Evolutionary conservation across 2,329 filamentous ascomycete species (phyloP), one percentile per base, ranked within the genome.

Genomic region (Penicillium psychrosexuale): DNA sequence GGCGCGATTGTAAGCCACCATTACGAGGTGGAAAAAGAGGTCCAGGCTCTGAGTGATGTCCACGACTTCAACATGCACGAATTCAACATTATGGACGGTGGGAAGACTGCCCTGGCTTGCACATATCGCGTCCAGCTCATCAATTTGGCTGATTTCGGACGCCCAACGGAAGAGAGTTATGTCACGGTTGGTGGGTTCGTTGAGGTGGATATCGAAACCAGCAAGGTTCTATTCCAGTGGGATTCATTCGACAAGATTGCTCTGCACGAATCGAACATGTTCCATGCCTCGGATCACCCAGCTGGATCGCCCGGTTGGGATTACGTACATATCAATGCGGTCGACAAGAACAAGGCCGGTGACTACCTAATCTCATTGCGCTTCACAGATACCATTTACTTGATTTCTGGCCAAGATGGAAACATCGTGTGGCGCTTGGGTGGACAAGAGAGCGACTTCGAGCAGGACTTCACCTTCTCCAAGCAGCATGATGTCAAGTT

Each of bases 1-100:
- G 78, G 77, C 36, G 70, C 79, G 34, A 77, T 81, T 53, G 69
- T 81, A 69, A 73, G 81, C 60, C 69, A 75, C 37, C 69, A 75
- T 50, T 81, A 81, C 56, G 66, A 75, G 33, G 65, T 75, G 17
- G 73, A 77, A 44, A 70, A 73, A 53, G 74, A 72, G 36, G 71
- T 79, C 11, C 63, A 62, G 15, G 63, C 68, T 3, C 54, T 61
- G 19, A 67, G 65, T 24, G 63, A 69, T 24, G 53, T 72, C 1
- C 51, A 55, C 31, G 59, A 62, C 13, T 70, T 75, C 45, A 74
- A 76, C 49, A 74, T 75, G 68, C 74, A 77, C 57, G 74, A 77
- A 38, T 75, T 75, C 58, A 72, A 71, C 38, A 58, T 76, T 19
- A 56, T 75, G 51, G 58, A 69, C 24, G 64, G 70, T 13, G 74